Evolutionary conservation across 306 rosid species (phyloP), one percentile per base, ranked within the genome.

Genomic region (Prunus kanzakura): DNA sequence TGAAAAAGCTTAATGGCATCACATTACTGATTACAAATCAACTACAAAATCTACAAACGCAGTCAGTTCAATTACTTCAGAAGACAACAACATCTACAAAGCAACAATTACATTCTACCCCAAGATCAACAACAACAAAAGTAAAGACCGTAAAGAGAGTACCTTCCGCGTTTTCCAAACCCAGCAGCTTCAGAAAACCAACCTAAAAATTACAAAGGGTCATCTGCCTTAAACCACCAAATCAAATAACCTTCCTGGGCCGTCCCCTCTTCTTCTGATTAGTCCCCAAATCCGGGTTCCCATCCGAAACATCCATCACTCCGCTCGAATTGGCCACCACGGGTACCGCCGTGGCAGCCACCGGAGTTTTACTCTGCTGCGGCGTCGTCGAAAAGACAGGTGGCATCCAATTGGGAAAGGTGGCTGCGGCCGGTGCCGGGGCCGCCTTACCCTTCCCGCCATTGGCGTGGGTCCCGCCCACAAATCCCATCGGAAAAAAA

Each of bases 401-500:
- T 0, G 88, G 93, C 95, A 87, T 86, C 97, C 95, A 90, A 82
- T 83, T 86, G 20, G 96, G 96, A 35, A 83, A 83, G 11, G 76
- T 58, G 1, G 69, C 9, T 0, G 56, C 38, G 0, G 84, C 56
- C 0, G 38, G 15, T 14, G 79, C 72, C 9, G 43, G 43, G 11
- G 75, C 38, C 4, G 61, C 67, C 45, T 58, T 69, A 46, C 80
- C 85, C 81, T 84, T 87, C 20, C 77, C 90, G 3, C 72, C 64
- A 2, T 76, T 60, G 12, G 66, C 82, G 0, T 55, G 47, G 27
- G 29, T 73, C 23, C 80, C 86, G 22, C 79, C 73, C 3, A 74
- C 88, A 51, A 81, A 92, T 1, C 96, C 96, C 86, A 92, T 83
- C 11, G 98, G 99, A 67, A 92, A 88, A 88, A 63, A 86, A 86